Evolutionary conservation across 129 eudicot genomes (phyloP), one percentile per base, ranked within the genome.

Genomic region (Heracleum sosnowskyi): DNA sequence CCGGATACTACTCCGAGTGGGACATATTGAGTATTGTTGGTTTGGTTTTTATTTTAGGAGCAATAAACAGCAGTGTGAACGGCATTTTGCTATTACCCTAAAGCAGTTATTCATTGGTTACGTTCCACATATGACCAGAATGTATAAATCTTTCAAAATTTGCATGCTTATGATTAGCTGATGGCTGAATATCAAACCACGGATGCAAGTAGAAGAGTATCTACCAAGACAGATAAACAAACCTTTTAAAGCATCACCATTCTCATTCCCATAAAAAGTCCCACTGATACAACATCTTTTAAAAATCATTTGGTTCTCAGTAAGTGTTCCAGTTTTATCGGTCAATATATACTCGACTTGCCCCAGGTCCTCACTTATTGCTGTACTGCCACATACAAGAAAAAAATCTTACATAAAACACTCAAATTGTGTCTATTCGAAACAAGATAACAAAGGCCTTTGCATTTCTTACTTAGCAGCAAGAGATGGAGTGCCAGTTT

Each of bases 261-360:
- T 90, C 76, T 95, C 99, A 84, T 88, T 95, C 79, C 99, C 99
- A 80, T 87, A 95, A 80, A 87, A 90, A 70, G 87, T 82, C 11
- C 97, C 99, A 51, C 85, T 80, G 71, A 95, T 85, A 81, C 90
- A 95, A 82, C 99, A 95, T 81, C 97, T 90, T 81, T 86, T 92
- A 79, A 95, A 95, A 80, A 92, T 82, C 99, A 95, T 95, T 83
- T 90, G 89, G 53, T 95, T 95, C 83, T 95, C 99, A 53, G 99
- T 95, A 45, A 95, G 92, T 35, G 99, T 95, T 78, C 99, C 99
- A 13, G 99, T 95, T 86, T 95, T 95, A 87, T 95, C 99, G 13
- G 99, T 95, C 91, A 95, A 82, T 83, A 95, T 95, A 88, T 95
- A 95, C 82, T 95, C 99, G 28, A 95, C 99, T 90, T 95, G 99